Evolutionary conservation across 768 basidiomycete genomes (phyloP), one percentile per base, ranked within the genome.

Genomic region (Pluteus cervinus): DNA sequence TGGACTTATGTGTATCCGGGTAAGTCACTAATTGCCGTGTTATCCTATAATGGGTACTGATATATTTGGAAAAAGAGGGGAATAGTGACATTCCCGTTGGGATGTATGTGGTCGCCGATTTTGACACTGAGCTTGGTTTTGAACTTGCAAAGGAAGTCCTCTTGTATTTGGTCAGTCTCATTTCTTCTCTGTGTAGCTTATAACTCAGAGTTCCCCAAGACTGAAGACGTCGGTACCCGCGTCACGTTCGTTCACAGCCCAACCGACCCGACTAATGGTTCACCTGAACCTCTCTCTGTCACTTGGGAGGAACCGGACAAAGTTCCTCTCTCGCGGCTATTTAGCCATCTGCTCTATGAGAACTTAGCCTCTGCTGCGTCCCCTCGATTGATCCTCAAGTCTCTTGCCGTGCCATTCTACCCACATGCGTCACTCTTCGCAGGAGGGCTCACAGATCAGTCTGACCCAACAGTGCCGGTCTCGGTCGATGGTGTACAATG

Each of bases 171-270:
- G 89, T 91, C 53, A 28, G 70, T 58, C 4, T 23, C 24, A 4
- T 29, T 11, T 42, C 39, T 7, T 11, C 33, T 24, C 32, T 42
- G 20, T 18, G 24, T 20, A 26, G 41, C 24, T 21, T 10, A 38
- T 16, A 10, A 1, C 26, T 40, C 18, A 29, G 14, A 24, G 16
- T 36, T 24, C 28, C 22, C 32, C 21, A 47, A 84, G 80, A 60
- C 58, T 5, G 42, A 56, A 3, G 63, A 64, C 2, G 65, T 70
- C 3, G 65, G 55, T 25, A 68, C 72, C 6, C 80, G 91, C 21
- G 36, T 89, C n/a, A 68, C 80, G 0, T 85, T 93, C 55, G 61
- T 93, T 22, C 88, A 91, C 55, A 81, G 86, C 41, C 81, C 89
- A 1, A 43, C 59, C 6, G 37, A 48, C 4, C 43, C 47, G 7